Base-by-base conservation (phyloP, 2,329 filamentous ascomycete genomes). In the Amesomyces nigricolor region DNA sequence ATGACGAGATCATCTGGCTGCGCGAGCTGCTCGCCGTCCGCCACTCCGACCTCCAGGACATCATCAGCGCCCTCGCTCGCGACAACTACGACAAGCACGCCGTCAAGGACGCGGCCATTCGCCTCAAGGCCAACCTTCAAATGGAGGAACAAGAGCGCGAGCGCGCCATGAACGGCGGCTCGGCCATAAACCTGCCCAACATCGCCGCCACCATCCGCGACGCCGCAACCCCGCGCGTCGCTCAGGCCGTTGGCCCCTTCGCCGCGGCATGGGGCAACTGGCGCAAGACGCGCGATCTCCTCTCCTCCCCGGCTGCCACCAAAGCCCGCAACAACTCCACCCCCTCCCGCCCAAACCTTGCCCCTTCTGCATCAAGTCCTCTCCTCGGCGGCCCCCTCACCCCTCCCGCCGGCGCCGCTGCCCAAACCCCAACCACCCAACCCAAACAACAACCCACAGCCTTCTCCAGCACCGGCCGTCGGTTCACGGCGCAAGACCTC, bases 71-170 rank as follows among this genome's bases (percentile, higher is more conserved):
- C 5, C 78, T 97, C 29, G 86, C 87, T 2, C 79, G 85, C 59
- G 86, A 91, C 4, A 76, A 79, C 26, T 94, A 89, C 68, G 86
- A 97, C 69, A 82, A 83, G 55, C 83, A 90, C 59, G 80, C 82
- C 5, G 88, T 96, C 61, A 89, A 88, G 64, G 91, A 97, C 68
- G 91, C 91, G 5, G 89, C 90, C 37, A 97, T 97, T 64, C 87
- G 94, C 51, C 85, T 99, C 58, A 89, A 90, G 68, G 89, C 94
- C 13, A 96, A 96, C 66, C 78, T 99, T 37, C 90, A 97, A 69
- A 99, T 99, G 94, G 92, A 99, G 71, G 89, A 95, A 68, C 90
- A 96, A 69, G 91, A 96, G 72, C 89, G 90, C 50, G 92, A 97
- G 70, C 82, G 94, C 57, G 86, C 89, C 0, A 81, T 89, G 72